A percentile compares a stretch with the other conserved stretches of the same genome.
phyloP scores from a whole-genome alignment of 2,329 filamentous ascomycete genomes.

The Exophiala mesophila region DNA sequence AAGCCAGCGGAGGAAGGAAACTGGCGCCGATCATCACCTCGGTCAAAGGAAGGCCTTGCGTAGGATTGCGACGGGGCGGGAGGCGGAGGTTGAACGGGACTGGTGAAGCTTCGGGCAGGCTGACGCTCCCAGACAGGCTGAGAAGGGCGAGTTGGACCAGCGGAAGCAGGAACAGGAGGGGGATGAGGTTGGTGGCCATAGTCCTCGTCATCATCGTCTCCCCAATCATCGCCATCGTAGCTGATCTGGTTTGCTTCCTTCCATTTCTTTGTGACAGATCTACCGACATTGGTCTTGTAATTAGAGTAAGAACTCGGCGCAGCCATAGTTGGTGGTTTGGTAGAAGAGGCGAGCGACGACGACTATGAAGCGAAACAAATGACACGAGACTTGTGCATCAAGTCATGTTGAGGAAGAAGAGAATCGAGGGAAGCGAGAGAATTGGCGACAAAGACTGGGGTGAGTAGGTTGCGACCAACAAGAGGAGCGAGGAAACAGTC shows the following conservation, averaged over 20 bases:
- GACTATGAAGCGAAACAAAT: no score
- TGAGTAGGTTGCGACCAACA: no score
- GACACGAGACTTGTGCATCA: no score
- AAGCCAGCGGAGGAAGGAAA: slow-evolving; percentile 20
- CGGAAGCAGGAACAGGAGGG: slow-evolving; percentile 27
- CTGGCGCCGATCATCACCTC: slow-evolving; percentile 25
- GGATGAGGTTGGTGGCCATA: slow-evolving; percentile 46
- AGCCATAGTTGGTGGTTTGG: slow-evolving; percentile 8
- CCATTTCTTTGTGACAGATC: slow-evolving; percentile 91
- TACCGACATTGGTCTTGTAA: slow-evolving; percentile 82
- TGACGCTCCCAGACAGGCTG: slow-evolving; percentile 16
- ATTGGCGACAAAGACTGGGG: no score
- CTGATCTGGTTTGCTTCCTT: slow-evolving; percentile 78
- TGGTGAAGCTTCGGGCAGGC: slow-evolving; percentile 33
- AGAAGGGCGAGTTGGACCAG: slow-evolving; percentile 11
- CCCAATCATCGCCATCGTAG: slow-evolving; percentile 95
- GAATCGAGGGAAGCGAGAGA: no score
- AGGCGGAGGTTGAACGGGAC: slow-evolving; percentile 28
- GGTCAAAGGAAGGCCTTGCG: slow-evolving; percentile 23
- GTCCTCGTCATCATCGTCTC: slow-evolving; percentile 57
- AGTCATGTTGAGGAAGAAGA: no score
- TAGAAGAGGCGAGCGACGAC: not conserved
- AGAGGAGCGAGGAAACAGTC: no score
- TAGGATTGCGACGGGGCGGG: slow-evolving; percentile 23
- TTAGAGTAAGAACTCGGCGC: slow-evolving; percentile 36